These are phyloP conservation scores for Phoma sp. DNA, from an alignment of 2,329 filamentous ascomycete genomes.

Conservation along the genomic window DNA sequence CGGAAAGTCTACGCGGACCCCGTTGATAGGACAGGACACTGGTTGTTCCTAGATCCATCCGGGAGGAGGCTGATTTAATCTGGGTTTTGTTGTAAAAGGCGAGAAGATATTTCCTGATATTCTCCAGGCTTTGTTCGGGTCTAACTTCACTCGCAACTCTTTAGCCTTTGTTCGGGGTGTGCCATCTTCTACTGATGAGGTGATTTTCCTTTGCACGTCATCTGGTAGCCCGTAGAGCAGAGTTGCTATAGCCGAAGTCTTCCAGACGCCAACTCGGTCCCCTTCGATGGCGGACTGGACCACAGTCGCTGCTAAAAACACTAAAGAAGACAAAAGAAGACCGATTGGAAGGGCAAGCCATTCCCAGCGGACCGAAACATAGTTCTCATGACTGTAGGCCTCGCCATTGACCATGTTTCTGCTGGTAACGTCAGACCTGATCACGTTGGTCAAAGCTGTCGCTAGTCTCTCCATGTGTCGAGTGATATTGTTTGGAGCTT, in stretches of 20 bases:
- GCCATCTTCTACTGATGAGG: constrained; percentile 2
- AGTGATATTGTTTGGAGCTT: constrained; percentile 30
- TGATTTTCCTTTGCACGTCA: constrained; percentile 26
- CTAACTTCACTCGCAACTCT: constrained; percentile 28
- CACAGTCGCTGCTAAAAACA: constrained; percentile 37
- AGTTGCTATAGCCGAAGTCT: constrained; percentile 39
- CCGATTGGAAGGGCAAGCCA: constrained; percentile 38
- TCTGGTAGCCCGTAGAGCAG: constrained; percentile 36
- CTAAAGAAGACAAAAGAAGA: constrained; percentile 25
- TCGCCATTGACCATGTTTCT: constrained; percentile 9
- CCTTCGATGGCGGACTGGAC: constrained; percentile 24
- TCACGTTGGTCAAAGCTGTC: constrained; percentile 25
- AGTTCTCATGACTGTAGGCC: constrained; percentile 25
- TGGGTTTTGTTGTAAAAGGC: constrained; percentile 5
- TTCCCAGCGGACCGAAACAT: constrained; percentile 31
- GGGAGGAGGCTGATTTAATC: constrained; percentile 26
- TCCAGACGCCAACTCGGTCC: constrained; percentile 28
- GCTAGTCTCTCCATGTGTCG: constrained; percentile 31
- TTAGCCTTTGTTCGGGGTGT: constrained; percentile 37
- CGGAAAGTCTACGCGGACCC: background rate
- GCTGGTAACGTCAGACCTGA: constrained; percentile 19
- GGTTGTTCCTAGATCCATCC: constrained; percentile 35
- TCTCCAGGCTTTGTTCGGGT: constrained; percentile 30
- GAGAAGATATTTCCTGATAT: constrained; percentile 22
- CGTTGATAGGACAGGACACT: background rate